Conservation (phyloP, 805 yeast genomes). For the Saturnispora zaruensis region DNA sequence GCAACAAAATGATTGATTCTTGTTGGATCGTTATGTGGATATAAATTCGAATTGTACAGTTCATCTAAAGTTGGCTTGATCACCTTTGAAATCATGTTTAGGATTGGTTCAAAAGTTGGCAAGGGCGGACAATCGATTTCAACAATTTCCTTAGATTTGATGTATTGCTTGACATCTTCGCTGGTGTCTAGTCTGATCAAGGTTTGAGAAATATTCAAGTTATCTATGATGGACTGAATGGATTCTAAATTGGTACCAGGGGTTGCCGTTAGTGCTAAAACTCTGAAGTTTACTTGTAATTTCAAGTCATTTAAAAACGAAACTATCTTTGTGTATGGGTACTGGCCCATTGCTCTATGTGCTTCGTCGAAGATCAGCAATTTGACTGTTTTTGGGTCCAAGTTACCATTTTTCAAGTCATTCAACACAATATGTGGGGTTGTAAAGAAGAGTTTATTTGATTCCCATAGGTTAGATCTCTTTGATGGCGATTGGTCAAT, state of each 20-base stretch:
- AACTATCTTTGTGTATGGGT: slow-evolving; percentile 82
- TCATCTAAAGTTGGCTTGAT: slow-evolving; percentile 55
- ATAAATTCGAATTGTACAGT: slow-evolving; percentile 56
- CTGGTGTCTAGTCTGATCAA: slow-evolving; percentile 84
- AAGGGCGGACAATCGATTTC: slow-evolving; percentile 48
- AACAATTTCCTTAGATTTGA: slow-evolving; percentile 58
- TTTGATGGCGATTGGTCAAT: slow-evolving; percentile 44
- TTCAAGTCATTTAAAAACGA: slow-evolving; percentile 53
- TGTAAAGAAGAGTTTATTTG: slow-evolving; percentile 75
- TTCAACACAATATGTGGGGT: slow-evolving; percentile 96
- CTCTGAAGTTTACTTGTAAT: slow-evolving; percentile 35
- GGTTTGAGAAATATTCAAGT: slow-evolving; percentile 62
- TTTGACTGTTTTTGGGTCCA: slow-evolving; percentile 68
- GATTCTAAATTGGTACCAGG: slow-evolving; percentile 86
- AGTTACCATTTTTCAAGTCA: slow-evolving; percentile 65
- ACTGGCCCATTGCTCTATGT: slow-evolving; percentile 84
- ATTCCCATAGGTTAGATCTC: slow-evolving; percentile 70
- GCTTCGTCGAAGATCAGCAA: slow-evolving; percentile 92
- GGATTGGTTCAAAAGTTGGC: slow-evolving; percentile 46
- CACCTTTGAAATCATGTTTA: slow-evolving; percentile 52
- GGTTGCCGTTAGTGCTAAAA: slow-evolving; percentile 89
- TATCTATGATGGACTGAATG: slow-evolving; percentile 76
- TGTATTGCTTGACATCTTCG: slow-evolving; percentile 68
- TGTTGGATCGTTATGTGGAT: slow-evolving; percentile 57
- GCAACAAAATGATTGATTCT: slow-evolving; percentile 63